Evolutionary conservation across 495 filamentous ascomycete genomes (phyloP).

Genomic region (Pseudevernia furfuracea): DNA sequence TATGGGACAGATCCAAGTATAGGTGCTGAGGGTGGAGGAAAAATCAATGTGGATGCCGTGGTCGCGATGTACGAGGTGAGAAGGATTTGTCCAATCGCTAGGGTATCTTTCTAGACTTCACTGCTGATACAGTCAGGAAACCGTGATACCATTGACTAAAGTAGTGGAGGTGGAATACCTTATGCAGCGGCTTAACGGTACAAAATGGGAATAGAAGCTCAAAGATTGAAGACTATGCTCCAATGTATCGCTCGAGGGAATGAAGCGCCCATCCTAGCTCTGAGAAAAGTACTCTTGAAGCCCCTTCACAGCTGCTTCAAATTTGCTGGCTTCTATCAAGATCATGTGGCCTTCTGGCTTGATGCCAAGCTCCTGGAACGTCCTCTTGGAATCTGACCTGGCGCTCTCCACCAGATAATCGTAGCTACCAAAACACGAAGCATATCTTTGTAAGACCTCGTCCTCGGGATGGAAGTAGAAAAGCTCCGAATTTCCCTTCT

Average conservation of each 20-base stretch:
- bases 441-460: constrained; percentile 73
- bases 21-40: constrained; percentile 46
- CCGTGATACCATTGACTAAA: constrained; percentile 94
- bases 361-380: constrained; percentile 90
- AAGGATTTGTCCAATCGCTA: constrained; percentile 1
- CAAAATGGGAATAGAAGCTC: constrained; percentile 47
- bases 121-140: constrained; percentile 49
- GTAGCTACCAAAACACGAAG: constrained; percentile 55
- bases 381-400: constrained; percentile 82
- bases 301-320: constrained; percentile 61
- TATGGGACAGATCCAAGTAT: constrained; percentile 87
- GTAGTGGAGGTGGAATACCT: constrained; percentile 96
- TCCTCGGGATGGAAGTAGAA: constrained; percentile 98
- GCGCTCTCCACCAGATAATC: constrained; percentile 70
- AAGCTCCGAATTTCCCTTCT: constrained; percentile 33
- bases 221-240: neutral
- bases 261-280: neutral
- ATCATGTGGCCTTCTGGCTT: constrained; percentile 74
- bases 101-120: neutral
- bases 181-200: constrained; percentile 78
- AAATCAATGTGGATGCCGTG: constrained; percentile 90
- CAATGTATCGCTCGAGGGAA: neutral
- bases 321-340: constrained; percentile 62
- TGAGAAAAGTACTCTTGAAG: constrained; percentile 59
- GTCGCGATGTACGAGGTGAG: constrained; percentile 83